Evolutionary conservation across 2,329 filamentous ascomycete genomes (phyloP).

Genomic region (Colletotrichum sp.): DNA sequence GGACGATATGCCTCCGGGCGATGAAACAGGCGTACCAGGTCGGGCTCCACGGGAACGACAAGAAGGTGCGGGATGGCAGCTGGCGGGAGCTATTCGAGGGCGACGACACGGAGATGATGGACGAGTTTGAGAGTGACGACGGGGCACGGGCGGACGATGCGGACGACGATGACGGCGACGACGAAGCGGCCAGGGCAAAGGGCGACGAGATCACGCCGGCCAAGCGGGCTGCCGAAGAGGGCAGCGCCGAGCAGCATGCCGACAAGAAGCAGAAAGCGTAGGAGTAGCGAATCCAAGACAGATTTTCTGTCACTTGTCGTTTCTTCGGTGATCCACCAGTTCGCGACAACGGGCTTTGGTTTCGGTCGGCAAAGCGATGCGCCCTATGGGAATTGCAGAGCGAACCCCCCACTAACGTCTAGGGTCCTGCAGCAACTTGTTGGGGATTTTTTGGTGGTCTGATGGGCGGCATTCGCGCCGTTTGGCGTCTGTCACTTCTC

Average conservation of each 20-base stretch:
- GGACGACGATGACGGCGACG: not conserved
- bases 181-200: slow-evolving; percentile 5
- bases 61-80: slow-evolving; percentile 64
- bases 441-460: not conserved
- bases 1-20: slow-evolving; percentile 66
- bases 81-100: slow-evolving; percentile 54
- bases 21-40: slow-evolving; percentile 76
- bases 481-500: not conserved
- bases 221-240: slow-evolving; percentile 18
- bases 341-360: not conserved
- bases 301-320: not conserved
- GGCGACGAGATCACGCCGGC: slow-evolving; percentile 18
- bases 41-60: slow-evolving; percentile 68
- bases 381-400: not conserved
- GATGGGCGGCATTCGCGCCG: not conserved
- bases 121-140: slow-evolving; percentile 36
- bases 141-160: slow-evolving; percentile 37
- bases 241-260: slow-evolving; percentile 21
- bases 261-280: slow-evolving; percentile 14
- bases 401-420: not conserved
- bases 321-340: not conserved
- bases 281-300: not conserved
- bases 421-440: not conserved
- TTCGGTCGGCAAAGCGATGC: not conserved
- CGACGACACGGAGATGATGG: slow-evolving; percentile 44